phyloP scores from a whole-genome alignment of 139 green algal genomes.

The Trebouxia sp. region DNA sequence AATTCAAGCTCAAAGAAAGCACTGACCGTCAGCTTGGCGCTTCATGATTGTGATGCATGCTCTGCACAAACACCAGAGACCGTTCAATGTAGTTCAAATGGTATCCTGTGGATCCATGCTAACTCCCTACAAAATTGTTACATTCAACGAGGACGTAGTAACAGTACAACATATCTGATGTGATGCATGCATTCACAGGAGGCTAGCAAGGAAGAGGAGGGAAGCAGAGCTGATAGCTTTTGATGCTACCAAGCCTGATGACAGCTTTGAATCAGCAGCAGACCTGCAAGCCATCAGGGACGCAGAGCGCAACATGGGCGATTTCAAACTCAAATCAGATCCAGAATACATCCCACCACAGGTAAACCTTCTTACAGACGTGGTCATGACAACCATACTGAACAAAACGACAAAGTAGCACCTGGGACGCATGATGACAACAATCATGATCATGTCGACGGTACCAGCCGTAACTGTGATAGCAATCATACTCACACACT shows the following conservation, averaged over 20 bases:
- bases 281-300: constrained; percentile 63
- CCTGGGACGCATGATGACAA: too few relatives aligned
- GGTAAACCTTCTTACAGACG: constrained; percentile 35
- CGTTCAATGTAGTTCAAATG: background rate
- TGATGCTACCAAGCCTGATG: constrained; percentile 66
- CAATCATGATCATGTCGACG: too few relatives aligned
- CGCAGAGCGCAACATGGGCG: constrained; percentile 68
- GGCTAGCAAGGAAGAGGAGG: constrained; percentile 59
- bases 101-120: too few relatives aligned
- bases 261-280: constrained; percentile 62
- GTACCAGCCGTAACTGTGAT: too few relatives aligned
- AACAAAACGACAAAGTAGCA: too few relatives aligned
- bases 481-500: too few relatives aligned
- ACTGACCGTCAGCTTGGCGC: too few relatives aligned
- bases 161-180: background rate
- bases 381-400: too few relatives aligned
- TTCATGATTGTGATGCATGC: background rate
- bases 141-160: background rate
- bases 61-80: background rate
- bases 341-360: constrained; percentile 68
- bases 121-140: background rate
- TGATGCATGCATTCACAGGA: constrained; percentile 29
- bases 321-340: constrained; percentile 86
- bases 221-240: constrained; percentile 73
- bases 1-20: too few relatives aligned